phyloP scores from a whole-genome alignment of 2,329 filamentous ascomycete genomes.

The Apiospora pterosperma region DNA sequence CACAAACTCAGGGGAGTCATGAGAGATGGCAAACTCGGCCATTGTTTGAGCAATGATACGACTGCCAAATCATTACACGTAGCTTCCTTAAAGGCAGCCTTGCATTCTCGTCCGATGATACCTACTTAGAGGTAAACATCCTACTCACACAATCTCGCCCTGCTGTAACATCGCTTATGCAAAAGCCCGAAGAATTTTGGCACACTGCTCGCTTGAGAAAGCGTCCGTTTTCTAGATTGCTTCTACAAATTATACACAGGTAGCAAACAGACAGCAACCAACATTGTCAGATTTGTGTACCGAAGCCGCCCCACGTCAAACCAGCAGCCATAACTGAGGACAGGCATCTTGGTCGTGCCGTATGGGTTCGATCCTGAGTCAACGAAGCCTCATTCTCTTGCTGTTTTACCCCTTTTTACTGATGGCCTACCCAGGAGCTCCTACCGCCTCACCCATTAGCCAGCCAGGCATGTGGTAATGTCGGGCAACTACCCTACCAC shows the following conservation, averaged over 20 bases:
- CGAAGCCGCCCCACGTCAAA: neutral
- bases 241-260: no score
- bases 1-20: no score
- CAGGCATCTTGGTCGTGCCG: neutral
- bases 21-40: neutral
- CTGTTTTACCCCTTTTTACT: neutral
- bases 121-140: neutral
- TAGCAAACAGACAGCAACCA: neutral
- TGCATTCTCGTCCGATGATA: no score
- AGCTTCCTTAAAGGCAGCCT: no score
- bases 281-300: neutral
- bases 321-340: neutral
- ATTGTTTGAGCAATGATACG: neutral
- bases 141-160: neutral
- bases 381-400: neutral
- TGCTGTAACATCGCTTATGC: neutral
- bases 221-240: neutral
- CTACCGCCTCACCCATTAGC: neutral
- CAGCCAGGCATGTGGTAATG: neutral
- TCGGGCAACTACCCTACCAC: neutral
- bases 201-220: neutral
- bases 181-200: neutral
- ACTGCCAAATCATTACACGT: neutral
- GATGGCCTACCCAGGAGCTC: neutral
- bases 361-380: neutral